Conservation (phyloP, 345 rosid species). For the Microthlaspi erraticum region DNA sequence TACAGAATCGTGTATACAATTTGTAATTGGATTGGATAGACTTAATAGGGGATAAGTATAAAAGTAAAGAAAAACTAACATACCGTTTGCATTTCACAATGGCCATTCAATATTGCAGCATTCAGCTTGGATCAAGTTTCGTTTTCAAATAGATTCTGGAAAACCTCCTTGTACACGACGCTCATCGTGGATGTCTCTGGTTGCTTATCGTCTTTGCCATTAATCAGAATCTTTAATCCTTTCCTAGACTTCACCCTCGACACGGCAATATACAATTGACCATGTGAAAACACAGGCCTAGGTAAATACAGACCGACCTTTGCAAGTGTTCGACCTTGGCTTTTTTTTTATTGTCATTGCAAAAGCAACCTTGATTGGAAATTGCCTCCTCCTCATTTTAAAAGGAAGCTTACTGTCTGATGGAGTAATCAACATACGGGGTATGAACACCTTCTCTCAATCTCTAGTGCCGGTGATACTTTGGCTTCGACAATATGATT, state of each 20-base stretch:
- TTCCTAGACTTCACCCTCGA: not conserved
- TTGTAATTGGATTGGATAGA: no score
- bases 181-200: not conserved
- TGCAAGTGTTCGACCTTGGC: not conserved
- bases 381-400: not conserved
- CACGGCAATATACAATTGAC: not conserved
- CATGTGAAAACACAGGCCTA: not conserved
- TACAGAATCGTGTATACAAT: no score
- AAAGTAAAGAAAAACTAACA: no score
- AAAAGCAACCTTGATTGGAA: rapidly evolving
- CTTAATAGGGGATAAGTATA: no score
- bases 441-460: not conserved
- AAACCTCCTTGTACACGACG: not conserved
- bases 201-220: not conserved
- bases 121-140: no score
- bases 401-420: not conserved
- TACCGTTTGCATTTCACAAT: no score
- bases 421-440: not conserved
- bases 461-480: not conserved
- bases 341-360: not conserved
- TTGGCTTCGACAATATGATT: not conserved
- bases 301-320: not conserved
- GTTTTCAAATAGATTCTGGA: no score
- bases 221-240: not conserved
- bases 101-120: no score